Base-by-base conservation (phyloP, 2,329 filamentous ascomycete genomes). In the Chaetomiaceae sp. region DNA sequence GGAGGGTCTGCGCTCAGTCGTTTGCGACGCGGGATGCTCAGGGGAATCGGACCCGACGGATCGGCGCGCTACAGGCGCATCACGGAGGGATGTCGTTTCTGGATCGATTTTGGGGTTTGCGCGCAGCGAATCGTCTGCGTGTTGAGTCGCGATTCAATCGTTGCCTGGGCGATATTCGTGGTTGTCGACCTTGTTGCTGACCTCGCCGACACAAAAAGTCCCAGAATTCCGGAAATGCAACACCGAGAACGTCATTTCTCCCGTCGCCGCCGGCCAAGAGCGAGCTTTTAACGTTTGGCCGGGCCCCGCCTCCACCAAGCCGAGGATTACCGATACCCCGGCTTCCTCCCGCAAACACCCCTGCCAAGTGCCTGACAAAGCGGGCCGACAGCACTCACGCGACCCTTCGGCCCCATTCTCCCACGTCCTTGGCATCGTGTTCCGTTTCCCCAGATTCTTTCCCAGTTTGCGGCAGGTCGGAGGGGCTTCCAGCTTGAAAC, bases 281-380 rank as follows among this genome's bases (percentile, higher is more conserved):
- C 42, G 42, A 47, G 36, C 47, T 55, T 56, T 61, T 48, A 50
- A 46, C 53, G 46, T 53, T 50, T 29, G 14, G 29, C 50, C 42
- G 42, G 33, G 6, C 49, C 54, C 55, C 51, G 46, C 56, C 53
- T 53, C 56, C 51, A 54, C 56, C 27, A 58, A 63, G 62, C 64
- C 64, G 64, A 66, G 60, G 63, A 63, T 66, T 66, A 57, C 64
- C 64, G 64, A 65, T 23, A 43, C 49, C 43, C 54, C 50, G 51
- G 49, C 53, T 52, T 38, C 6, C 52, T 48, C 34, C 22, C 46
- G 19, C 33, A 47, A 23, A 19, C 22, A 34, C 15, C 38, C 48
- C 38, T 37, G 31, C 37, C 40, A 23, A 20, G 43, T 27, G 27
- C 49, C 38, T 51, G 36, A 14, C 22, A 29, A 20, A 51, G 47